Percentiles rank a stretch among this genome's conserved stretches.
Conservation (phyloP, 2,329 filamentous ascomycete genomes). For the Rutstroemia sp. region DNA sequence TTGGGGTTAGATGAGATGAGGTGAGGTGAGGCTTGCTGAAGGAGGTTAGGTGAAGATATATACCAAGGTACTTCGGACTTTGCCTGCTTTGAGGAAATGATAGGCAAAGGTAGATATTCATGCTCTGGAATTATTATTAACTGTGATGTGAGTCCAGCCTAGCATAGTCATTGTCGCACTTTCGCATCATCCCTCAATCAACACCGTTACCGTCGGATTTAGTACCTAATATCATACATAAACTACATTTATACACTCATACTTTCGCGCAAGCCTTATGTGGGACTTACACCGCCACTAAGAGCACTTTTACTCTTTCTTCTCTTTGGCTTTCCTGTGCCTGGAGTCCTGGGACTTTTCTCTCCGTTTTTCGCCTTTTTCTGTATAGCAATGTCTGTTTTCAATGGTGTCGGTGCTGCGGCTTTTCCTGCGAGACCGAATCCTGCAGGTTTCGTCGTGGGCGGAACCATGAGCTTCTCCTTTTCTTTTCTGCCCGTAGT, state of each 20-base stretch:
- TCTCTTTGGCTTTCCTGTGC: constrained; percentile 30
- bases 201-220: no score
- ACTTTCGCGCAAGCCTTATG: constrained; percentile 6
- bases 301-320: constrained; percentile 29
- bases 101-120: no score
- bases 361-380: constrained; percentile 26
- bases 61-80: no score
- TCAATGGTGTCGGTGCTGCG: constrained; percentile 14
- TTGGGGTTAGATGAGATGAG: no score
- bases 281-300: constrained; percentile 20
- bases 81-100: no score
- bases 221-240: not conserved
- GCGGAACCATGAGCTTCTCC: constrained; percentile 20
- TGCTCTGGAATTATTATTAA: no score
- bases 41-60: not conserved
- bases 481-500: constrained; percentile 45
- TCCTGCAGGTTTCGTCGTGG: constrained; percentile 15
- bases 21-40: not conserved
- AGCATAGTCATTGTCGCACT: no score
- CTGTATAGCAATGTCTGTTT: constrained; percentile 23
- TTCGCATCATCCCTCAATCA: no score
- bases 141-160: no score
- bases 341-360: constrained; percentile 29
- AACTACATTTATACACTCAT: not conserved
- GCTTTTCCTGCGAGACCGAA: constrained; percentile 10